Percentiles rank a stretch among this genome's conserved stretches.
Conservation (phyloP, 768 basidiomycete genomes). For the Kwoniella sp. region DNA sequence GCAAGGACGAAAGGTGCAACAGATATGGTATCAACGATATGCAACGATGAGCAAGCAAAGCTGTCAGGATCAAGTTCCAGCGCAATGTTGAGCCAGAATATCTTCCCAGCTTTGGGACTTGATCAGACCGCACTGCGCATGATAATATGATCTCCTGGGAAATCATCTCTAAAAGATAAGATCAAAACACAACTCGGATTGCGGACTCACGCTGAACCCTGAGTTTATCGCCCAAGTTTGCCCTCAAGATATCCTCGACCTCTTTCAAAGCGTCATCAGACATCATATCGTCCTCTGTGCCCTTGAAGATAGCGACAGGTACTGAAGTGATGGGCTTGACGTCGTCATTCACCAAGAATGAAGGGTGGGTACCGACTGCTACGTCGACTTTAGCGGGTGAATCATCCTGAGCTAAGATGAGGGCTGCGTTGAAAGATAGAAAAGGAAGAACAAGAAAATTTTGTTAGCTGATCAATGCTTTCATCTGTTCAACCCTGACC, state of each 20-base stretch:
- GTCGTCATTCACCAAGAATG: constrained; percentile 49
- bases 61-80: no score
- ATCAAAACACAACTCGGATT: no score
- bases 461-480: no score
- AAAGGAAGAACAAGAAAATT: not conserved
- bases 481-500: no score
- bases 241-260: constrained; percentile 36
- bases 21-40: no score
- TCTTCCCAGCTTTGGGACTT: no score
- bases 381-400: constrained; percentile 37
- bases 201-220: constrained; percentile 33
- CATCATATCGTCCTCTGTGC: constrained; percentile 49
- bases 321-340: constrained; percentile 42
- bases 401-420: constrained; percentile 38
- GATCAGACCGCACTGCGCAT: no score
- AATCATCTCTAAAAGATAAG: no score
- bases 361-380: constrained; percentile 58
- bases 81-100: no score
- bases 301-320: constrained; percentile 50
- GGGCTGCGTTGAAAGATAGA: constrained; percentile 5
- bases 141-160: no score
- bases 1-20: not conserved
- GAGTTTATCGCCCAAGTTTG: constrained; percentile 40
- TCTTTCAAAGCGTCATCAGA: constrained; percentile 34
- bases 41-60: not conserved